These are phyloP conservation scores for Vararia minispora DNA, from an alignment of 768 basidiomycete genomes.

Conservation along the genomic window DNA sequence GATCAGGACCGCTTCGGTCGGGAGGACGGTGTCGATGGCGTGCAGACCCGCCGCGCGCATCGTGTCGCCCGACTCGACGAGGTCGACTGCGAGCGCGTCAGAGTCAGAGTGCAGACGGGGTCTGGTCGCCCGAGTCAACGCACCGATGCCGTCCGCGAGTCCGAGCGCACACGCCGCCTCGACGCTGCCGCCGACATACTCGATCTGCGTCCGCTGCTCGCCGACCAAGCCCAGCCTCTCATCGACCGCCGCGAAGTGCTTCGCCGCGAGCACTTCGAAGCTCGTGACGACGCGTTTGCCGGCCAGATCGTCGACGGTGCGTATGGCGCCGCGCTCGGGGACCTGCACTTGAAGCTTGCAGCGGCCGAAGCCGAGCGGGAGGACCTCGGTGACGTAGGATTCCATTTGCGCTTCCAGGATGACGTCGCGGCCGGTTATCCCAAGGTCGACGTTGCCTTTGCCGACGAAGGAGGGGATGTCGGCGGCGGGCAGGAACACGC, in stretches of 20 bases:
- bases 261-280: slow-evolving; percentile 78
- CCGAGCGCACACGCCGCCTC: slow-evolving; percentile 97
- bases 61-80: slow-evolving; percentile 98
- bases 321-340: slow-evolving; percentile 61
- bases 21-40: slow-evolving; percentile 81
- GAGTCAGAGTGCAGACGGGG: neutral
- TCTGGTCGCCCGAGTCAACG: slow-evolving; percentile 16
- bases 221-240: slow-evolving; percentile 36
- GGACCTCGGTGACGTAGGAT: slow-evolving; percentile 60
- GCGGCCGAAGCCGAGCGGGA: slow-evolving; percentile 87
- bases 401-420: slow-evolving; percentile 86
- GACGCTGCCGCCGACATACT: slow-evolving; percentile 95
- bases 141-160: slow-evolving; percentile 93
- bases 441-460: slow-evolving; percentile 92
- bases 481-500: slow-evolving; percentile 91
- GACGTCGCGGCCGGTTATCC: slow-evolving; percentile 97
- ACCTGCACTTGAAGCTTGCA: slow-evolving; percentile 87
- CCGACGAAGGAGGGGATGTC: slow-evolving; percentile 99
- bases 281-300: slow-evolving; percentile 93
- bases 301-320: slow-evolving; percentile 66
- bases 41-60: slow-evolving; percentile 97
- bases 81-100: slow-evolving; percentile 61
- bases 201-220: slow-evolving; percentile 64
- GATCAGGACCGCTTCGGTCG: slow-evolving; percentile 89
- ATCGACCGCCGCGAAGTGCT: slow-evolving; percentile 68